phyloP scores from a whole-genome alignment of 805 yeast genomes.

The Saccharomycopsis sp. region DNA sequence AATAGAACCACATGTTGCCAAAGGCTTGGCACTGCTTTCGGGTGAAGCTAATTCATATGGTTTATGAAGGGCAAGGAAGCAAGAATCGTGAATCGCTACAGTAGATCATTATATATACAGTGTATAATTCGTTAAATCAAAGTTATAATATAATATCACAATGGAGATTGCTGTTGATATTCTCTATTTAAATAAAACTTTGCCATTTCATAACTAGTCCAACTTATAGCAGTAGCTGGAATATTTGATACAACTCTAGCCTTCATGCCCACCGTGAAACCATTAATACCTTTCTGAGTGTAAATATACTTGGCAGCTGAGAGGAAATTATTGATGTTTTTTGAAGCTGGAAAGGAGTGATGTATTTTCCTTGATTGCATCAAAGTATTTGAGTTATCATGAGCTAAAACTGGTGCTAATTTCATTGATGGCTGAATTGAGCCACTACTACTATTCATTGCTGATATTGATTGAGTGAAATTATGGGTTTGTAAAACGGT shows the following conservation, averaged over 20 bases:
- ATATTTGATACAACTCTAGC: slow-evolving; percentile 91
- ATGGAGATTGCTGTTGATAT: too few relatives aligned
- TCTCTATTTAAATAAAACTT: slow-evolving; percentile 31
- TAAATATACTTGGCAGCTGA: slow-evolving; percentile 9
- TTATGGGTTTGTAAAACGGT: slow-evolving; percentile 85
- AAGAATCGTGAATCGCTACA: too few relatives aligned
- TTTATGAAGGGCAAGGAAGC: too few relatives aligned
- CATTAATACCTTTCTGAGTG: slow-evolving; percentile 5
- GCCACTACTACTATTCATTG: background rate
- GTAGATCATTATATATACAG: too few relatives aligned
- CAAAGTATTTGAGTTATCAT: background rate
- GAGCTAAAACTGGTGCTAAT: background rate
- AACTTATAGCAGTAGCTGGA: slow-evolving; percentile 93
- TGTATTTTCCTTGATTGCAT: slow-evolving; percentile 7
- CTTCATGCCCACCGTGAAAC: slow-evolving; percentile 74
- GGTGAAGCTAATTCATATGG: too few relatives aligned
- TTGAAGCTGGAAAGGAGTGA: slow-evolving; percentile 6
- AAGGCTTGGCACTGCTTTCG: too few relatives aligned
- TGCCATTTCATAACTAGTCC: slow-evolving; percentile 98
- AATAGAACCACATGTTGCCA: too few relatives aligned
- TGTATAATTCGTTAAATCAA: too few relatives aligned
- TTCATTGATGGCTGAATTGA: background rate
- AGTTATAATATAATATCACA: too few relatives aligned
- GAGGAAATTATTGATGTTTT: slow-evolving; percentile 43
- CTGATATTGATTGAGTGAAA: slow-evolving; percentile 2